Percentiles rank a stretch among this genome's conserved stretches.
These are phyloP conservation scores for Porcisia deanei DNA, from an alignment of 208 protist species.

Conservation along the genomic window DNA sequence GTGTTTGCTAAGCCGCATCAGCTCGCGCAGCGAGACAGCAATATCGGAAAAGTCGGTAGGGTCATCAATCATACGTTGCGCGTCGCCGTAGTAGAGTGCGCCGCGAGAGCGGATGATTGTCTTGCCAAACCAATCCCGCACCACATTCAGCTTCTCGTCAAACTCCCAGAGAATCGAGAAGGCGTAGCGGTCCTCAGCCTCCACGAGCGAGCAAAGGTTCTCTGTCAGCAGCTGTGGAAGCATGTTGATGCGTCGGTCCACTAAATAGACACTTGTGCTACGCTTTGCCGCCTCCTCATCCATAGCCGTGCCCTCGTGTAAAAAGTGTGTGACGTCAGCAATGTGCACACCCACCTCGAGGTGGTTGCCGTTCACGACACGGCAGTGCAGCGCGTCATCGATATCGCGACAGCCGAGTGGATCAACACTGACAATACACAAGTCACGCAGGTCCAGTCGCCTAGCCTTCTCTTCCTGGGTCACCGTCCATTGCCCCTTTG, in stretches of 20 bases:
- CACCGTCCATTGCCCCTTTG: conserved; percentile 87
- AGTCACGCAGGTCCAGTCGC: conserved; percentile 87
- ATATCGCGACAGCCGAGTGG: conserved; percentile 94
- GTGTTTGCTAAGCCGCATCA: conserved; percentile 80
- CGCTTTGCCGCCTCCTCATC: conserved; percentile 95
- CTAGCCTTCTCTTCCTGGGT: conserved; percentile 61
- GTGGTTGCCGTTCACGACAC: conserved; percentile 78
- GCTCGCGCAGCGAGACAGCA: conserved; percentile 69
- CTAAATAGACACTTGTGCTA: conserved; percentile 96
- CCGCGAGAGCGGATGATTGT: conserved; percentile 93
- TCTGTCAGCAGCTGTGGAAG: conserved; percentile 95
- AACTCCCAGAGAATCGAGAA: conserved; percentile 96
- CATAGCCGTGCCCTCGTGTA: conserved; percentile 90
- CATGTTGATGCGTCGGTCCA: conserved; percentile 97
- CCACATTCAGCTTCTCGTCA: conserved; percentile 81
- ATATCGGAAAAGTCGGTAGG: conserved; percentile 55
- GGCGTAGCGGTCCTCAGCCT: conserved; percentile 90
- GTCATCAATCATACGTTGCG: conserved; percentile 94
- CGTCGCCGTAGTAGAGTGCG: conserved; percentile 95
- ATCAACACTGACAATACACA: conserved; percentile 94
- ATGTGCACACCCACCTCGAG: conserved; percentile 97
- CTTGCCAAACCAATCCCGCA: conserved; percentile 91
- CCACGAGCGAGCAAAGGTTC: conserved; percentile 95
- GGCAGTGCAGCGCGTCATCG: conserved; percentile 88
- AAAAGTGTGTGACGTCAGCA: conserved; percentile 97